Conservation (phyloP, 495 filamentous ascomycete species). For the Diplogelasinospora grovesii region DNA sequence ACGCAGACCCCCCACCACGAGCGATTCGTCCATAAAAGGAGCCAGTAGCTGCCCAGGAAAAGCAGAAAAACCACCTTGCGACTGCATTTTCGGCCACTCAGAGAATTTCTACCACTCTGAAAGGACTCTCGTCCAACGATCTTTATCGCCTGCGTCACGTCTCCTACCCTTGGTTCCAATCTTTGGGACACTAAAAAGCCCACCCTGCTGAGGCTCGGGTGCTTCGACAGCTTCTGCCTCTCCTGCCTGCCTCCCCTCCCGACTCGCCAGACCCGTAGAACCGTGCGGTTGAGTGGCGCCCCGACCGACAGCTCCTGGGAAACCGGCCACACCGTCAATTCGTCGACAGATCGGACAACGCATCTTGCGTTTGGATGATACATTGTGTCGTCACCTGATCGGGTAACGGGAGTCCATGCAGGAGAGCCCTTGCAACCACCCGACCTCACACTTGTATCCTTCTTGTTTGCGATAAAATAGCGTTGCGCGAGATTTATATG, state of each 20-base stretch:
- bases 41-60: conserved; percentile 12
- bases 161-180: neutral
- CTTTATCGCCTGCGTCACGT: no score
- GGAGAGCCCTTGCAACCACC: conserved; percentile 9
- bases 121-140: conserved; percentile 14
- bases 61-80: neutral
- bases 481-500: conserved; percentile 7
- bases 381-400: conserved; percentile 28
- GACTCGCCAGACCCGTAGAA: no score
- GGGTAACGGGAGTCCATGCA: conserved; percentile 21
- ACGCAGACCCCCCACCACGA: neutral
- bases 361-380: conserved; percentile 23
- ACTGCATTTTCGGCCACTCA: conserved; percentile 19
- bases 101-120: neutral
- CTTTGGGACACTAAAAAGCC: no score
- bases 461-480: conserved; percentile 24
- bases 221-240: neutral
- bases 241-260: conserved; percentile 1
- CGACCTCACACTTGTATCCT: conserved; percentile 2
- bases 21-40: conserved; percentile 16
- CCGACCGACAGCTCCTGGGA: no score
- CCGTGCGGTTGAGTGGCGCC: no score
- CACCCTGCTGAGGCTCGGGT: no score
- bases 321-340: neutral
- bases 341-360: conserved; percentile 17